phyloP scores from a whole-genome alignment of 768 basidiomycete genomes.

The Boletus reticuloceps region DNA sequence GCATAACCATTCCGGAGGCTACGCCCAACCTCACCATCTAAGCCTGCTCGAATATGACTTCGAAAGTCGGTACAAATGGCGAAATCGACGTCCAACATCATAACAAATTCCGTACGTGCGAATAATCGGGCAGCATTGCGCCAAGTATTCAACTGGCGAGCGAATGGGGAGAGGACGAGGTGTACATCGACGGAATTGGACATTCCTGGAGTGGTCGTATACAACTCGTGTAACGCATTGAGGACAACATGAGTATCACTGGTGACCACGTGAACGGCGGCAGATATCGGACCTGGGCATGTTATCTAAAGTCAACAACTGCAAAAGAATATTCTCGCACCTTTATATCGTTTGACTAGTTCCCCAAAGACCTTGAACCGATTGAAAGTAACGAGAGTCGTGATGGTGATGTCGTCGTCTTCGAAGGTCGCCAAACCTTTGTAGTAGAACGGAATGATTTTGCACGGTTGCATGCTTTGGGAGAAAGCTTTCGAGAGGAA shows the following conservation, averaged over 20 bases:
- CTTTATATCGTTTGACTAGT: slow-evolving; percentile 76
- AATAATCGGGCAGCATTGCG: slow-evolving; percentile 83
- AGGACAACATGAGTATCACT: slow-evolving; percentile 46
- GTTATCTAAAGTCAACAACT: not conserved
- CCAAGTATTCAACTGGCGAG: slow-evolving; percentile 89
- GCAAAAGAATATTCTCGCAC: slow-evolving; percentile 35
- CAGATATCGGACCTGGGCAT: slow-evolving; percentile 76
- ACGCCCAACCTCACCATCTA: slow-evolving; percentile 28
- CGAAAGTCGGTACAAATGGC: slow-evolving; percentile 81
- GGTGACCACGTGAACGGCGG: slow-evolving; percentile 67
- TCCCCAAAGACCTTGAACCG: slow-evolving; percentile 70
- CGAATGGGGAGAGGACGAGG: slow-evolving; percentile 77
- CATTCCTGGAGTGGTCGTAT: slow-evolving; percentile 66
- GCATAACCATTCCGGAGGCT: slow-evolving; percentile 56
- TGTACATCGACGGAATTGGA: slow-evolving; percentile 77
- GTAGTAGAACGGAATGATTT: slow-evolving; percentile 81
- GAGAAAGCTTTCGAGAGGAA: slow-evolving; percentile 71
- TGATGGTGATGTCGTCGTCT: slow-evolving; percentile 74
- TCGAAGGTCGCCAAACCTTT: slow-evolving; percentile 56
- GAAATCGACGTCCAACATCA: slow-evolving; percentile 93
- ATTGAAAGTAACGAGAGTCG: slow-evolving; percentile 80
- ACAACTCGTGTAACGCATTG: slow-evolving; percentile 61
- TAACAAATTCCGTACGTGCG: slow-evolving; percentile 78
- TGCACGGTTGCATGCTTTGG: slow-evolving; percentile 66
- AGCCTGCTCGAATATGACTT: slow-evolving; percentile 46